Conservation (phyloP, 1,139 yeast genomes). For the Blastobotrys proliferans region DNA sequence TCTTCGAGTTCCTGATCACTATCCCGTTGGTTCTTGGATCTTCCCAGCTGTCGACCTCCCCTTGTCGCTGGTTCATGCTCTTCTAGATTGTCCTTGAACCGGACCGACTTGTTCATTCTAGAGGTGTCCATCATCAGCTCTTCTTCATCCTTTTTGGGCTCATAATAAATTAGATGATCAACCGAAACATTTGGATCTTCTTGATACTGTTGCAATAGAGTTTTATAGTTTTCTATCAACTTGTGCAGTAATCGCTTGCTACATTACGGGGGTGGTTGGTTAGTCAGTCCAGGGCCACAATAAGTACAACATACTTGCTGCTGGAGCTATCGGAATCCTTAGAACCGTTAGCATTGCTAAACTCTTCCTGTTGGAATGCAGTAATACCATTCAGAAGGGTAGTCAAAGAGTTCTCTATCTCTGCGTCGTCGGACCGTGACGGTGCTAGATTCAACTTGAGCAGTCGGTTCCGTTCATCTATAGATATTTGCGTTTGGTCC, state of each 20-base stretch:
- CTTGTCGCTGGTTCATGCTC: slow-evolving; percentile 19
- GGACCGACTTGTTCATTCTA: slow-evolving; percentile 30
- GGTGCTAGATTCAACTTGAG: slow-evolving; percentile 46
- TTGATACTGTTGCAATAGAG: slow-evolving; percentile 14
- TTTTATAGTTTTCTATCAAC: slow-evolving; percentile 15
- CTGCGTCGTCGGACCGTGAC: slow-evolving; percentile 51
- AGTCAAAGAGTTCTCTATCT: slow-evolving; percentile 43
- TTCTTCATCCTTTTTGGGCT: slow-evolving; percentile 14
- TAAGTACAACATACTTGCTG: too few species aligned
- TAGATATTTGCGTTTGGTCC: slow-evolving; percentile 41
- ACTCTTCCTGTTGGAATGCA: slow-evolving; percentile 26
- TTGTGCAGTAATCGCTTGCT: too few species aligned
- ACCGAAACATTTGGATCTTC: slow-evolving; percentile 18
- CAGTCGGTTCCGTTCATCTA: slow-evolving; percentile 52
- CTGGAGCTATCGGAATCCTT: background rate
- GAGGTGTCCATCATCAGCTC: slow-evolving; percentile 8
- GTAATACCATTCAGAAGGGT: slow-evolving; percentile 38
- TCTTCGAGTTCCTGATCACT: slow-evolving; percentile 2
- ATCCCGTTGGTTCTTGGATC: background rate
- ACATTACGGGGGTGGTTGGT: background rate
- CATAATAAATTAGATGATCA: slow-evolving; percentile 13
- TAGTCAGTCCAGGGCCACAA: too few species aligned
- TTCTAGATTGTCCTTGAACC: slow-evolving; percentile 37
- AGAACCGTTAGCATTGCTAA: too few species aligned
- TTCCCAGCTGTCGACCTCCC: background rate